Base-by-base conservation (phyloP, 1,284 basidiomycete species). In the Golubevia sp. region DNA sequence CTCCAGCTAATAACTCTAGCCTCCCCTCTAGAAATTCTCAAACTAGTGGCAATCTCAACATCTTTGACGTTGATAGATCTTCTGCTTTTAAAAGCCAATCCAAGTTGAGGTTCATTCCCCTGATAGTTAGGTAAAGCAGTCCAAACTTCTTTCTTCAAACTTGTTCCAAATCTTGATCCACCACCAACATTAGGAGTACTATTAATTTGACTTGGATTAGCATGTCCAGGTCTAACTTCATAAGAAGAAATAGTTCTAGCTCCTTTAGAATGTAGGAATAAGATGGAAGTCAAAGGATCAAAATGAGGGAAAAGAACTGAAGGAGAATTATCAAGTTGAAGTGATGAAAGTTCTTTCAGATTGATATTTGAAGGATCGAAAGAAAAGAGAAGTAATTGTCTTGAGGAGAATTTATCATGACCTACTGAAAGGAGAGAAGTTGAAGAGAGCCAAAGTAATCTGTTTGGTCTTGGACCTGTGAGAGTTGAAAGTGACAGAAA, bases 1-100 rank as follows among this genome's bases (percentile, higher is more conserved):
- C 71, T 82, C 63, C 86, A 87, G 1, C 77, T 67, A n/a, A 87
- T 85, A 49, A 82, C 76, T 61, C 86, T 84, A 26, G 97, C 90
- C 55, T 94, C 92, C 85, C 93, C 94, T 84, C 92, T 91, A n/a
- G 94, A 93, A 55, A 90, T 86, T 49, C 91, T 87, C 20, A 85
- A 84, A 15, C 89, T 89, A 49, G 86, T 85, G 6, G 85, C 76
- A 77, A 95, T 91, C 80, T 90, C 88, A 23, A 94, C 91, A 86
- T 93, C 79, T 49, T 69, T 73, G 13, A 86, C 82, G 64, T 87
- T 85, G 38, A 85, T 77, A 11, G 63, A 55, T 24, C 75, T 59
- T 71, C 86, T 87, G 0, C 83, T 78, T 15, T 85, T 66, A 74
- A 85, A 86, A 0, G 76, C 74, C 7, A 85, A 76, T 0, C 84